These are phyloP conservation scores for Eleusine coracana DNA, from an alignment of 176 grass and related monocot genomes.

Conservation along the genomic window DNA sequence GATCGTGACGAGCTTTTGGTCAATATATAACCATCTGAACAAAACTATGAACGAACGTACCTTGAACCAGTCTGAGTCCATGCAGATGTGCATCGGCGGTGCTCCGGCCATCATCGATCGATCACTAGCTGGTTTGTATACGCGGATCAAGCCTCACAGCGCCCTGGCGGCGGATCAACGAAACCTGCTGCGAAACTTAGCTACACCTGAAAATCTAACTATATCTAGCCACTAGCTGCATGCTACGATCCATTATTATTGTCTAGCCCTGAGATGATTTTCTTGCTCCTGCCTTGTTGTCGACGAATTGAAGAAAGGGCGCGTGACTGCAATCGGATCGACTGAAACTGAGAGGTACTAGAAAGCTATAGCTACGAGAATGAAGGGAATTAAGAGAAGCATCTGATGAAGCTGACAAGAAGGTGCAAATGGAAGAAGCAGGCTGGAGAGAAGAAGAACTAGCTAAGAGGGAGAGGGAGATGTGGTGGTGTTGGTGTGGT, in stretches of 20 bases:
- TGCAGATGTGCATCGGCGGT: constrained; percentile 79
- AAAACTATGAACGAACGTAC: constrained; percentile 30
- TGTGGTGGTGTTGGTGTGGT: constrained; percentile 16
- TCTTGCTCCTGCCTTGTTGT: not conserved
- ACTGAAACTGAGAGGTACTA: not conserved
- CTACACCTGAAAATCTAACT: constrained; percentile 2
- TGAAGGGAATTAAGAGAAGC: not conserved
- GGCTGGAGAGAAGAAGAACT: not conserved
- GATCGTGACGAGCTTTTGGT: not conserved
- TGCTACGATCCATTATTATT: not conserved
- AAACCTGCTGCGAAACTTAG: not conserved
- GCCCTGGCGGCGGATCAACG: not conserved
- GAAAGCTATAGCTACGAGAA: not conserved
- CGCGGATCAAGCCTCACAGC: not conserved
- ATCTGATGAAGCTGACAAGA: not conserved
- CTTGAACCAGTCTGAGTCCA: constrained; percentile 95
- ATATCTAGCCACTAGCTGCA: not conserved
- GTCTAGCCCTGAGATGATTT: not conserved
- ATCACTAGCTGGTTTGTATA: not conserved
- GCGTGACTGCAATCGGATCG: not conserved
- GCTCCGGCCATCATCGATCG: constrained; percentile 55
- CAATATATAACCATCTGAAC: not conserved
- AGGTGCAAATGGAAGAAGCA: not conserved
- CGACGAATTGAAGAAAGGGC: not conserved
- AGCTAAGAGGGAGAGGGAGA: not conserved